Percentiles rank a stretch among this genome's conserved stretches.
These are phyloP conservation scores for Wickerhamomyces chambardii DNA, from an alignment of 805 yeast genomes.

Conservation along the genomic window DNA sequence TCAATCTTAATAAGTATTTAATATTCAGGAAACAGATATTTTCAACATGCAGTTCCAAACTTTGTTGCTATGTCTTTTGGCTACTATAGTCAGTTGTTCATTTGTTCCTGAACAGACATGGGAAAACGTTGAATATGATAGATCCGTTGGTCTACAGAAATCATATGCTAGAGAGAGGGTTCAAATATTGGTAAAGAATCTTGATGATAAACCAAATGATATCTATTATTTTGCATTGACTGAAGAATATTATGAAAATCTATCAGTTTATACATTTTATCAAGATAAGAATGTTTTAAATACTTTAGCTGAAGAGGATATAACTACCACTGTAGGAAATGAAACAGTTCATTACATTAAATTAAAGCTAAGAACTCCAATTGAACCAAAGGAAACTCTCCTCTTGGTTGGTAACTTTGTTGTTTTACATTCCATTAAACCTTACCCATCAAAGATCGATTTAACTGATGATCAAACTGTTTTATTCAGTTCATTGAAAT, in stretches of 20 bases:
- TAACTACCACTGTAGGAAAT: conserved; percentile 14
- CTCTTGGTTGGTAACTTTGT: conserved; percentile 41
- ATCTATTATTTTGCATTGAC: conserved; percentile 58
- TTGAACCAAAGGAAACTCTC: conserved; percentile 51
- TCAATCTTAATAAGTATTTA: no score
- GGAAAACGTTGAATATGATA: conserved; percentile 48
- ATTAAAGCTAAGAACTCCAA: conserved; percentile 50
- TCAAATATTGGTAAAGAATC: conserved; percentile 49
- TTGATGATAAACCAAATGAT: conserved; percentile 39
- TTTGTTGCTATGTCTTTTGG: neutral
- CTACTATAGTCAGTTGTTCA: conserved; percentile 2
- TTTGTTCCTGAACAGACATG: conserved; percentile 19
- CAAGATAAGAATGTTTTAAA: conserved; percentile 17
- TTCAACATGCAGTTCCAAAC: neutral
- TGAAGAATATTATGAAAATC: conserved; percentile 25
- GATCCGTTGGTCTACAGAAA: conserved; percentile 55
- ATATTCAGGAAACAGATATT: no score
- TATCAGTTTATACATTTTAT: conserved; percentile 37
- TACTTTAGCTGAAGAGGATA: conserved; percentile 19
- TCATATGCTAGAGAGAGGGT: conserved; percentile 58
- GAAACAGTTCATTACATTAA: conserved; percentile 29
- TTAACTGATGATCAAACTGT: conserved; percentile 57
- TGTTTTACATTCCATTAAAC: conserved; percentile 35
- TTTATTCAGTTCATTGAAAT: conserved; percentile 41
- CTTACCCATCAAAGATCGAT: conserved; percentile 56